A percentile compares a stretch with the other conserved stretches of the same genome.
These are phyloP conservation scores for Abrus pulchellus DNA, from an alignment of 306 rosid species.

Conservation along the genomic window DNA sequence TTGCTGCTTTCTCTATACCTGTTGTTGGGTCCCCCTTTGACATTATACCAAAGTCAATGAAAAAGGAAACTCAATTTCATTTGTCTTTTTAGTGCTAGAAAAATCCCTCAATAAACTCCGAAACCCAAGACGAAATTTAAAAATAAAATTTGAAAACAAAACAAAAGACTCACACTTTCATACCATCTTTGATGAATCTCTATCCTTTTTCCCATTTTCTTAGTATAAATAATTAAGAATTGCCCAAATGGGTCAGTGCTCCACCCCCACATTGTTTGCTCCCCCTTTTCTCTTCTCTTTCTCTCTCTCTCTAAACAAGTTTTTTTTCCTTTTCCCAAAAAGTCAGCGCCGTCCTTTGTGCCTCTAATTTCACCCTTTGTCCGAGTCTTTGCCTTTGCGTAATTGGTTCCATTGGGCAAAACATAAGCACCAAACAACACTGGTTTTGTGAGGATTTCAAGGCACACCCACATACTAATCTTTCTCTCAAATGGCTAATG, in stretches of 20 bases:
- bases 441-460: conserved; percentile 21
- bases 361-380: conserved; percentile 37
- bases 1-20: conserved; percentile 12
- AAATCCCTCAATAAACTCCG: conserved; percentile 8
- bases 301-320: conserved; percentile 18
- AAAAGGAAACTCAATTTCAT: conserved; percentile 36
- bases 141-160: not conserved
- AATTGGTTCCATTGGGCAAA: conserved; percentile 16
- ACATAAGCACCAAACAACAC: not conserved
- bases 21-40: conserved; percentile 48
- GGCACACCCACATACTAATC: not conserved
- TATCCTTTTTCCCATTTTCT: not conserved
- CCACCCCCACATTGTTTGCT: conserved; percentile 49
- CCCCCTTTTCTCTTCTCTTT: not conserved
- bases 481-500: conserved; percentile 50
- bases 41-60: conserved; percentile 56
- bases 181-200: not conserved
- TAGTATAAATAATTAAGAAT: conserved; percentile 61
- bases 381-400: conserved; percentile 29
- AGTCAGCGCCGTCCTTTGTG: conserved; percentile 76
- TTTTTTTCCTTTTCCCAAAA: conserved; percentile 12
- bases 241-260: conserved; percentile 56
- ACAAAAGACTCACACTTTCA: not conserved
- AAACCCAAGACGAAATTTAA: conserved; percentile 37
- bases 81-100: conserved; percentile 12